Conservation (phyloP, 2,329 filamentous ascomycete genomes). For the Trichoderma brevicompactum region DNA sequence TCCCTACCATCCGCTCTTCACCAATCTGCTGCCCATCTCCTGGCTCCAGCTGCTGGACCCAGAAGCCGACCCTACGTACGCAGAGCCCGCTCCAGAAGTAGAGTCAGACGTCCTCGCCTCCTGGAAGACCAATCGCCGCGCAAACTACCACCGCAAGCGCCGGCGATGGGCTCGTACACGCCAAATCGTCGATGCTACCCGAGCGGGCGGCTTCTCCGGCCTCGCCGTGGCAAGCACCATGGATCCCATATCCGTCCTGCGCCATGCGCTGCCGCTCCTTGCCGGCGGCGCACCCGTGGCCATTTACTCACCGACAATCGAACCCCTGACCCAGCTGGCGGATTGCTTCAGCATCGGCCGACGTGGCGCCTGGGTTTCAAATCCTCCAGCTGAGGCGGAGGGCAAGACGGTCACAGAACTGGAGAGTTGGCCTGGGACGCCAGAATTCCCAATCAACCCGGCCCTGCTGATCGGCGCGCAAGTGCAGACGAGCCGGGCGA, state of each 20-base stretch:
- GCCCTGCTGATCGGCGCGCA: conserved; percentile 77
- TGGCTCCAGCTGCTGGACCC: conserved; percentile 92
- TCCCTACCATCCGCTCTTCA: conserved; percentile 76
- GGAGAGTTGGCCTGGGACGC: conserved; percentile 61
- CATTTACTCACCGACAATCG: conserved; percentile 80
- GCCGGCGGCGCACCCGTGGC: conserved; percentile 82
- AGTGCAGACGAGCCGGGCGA: conserved; percentile 78
- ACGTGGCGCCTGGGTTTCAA: conserved; percentile 72
- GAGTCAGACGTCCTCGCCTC: conserved; percentile 64
- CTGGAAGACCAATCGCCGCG: conserved; percentile 81
- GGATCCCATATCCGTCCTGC: conserved; percentile 77
- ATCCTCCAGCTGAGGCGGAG: conserved; percentile 52
- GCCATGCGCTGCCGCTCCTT: conserved; percentile 76
- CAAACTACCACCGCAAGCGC: conserved; percentile 86
- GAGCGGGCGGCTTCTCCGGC: conserved; percentile 78
- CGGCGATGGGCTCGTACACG: conserved; percentile 76
- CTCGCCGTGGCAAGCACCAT: conserved; percentile 82
- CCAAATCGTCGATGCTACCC: conserved; percentile 73
- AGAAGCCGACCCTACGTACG: conserved; percentile 73
- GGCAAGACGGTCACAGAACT: conserved; percentile 54
- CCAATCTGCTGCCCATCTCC: conserved; percentile 79
- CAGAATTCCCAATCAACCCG: conserved; percentile 87
- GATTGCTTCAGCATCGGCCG: conserved; percentile 85
- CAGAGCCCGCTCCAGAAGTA: conserved; percentile 63
- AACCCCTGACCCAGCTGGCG: conserved; percentile 75